phyloP scores from a whole-genome alignment of 192 early-diverging fungal genomes.

The Coemansia sp. region DNA sequence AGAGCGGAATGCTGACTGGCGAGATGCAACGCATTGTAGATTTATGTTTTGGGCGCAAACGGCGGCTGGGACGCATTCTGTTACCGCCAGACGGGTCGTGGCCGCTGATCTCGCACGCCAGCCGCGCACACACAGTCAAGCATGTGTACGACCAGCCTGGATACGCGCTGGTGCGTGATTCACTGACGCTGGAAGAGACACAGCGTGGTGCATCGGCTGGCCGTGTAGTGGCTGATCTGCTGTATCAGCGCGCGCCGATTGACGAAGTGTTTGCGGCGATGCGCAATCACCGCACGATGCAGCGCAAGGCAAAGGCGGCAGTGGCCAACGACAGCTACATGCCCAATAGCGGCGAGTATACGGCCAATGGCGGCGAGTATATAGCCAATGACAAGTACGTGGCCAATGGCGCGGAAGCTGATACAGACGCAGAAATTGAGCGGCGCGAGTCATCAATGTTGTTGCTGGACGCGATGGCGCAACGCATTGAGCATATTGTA shows the following conservation, averaged over 20 bases:
- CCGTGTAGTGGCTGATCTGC: constrained; percentile 66
- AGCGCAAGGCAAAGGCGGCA: constrained; percentile 42
- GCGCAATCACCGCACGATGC: constrained; percentile 56
- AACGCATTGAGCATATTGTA: constrained; percentile 40
- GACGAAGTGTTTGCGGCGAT: constrained; percentile 68
- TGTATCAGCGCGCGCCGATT: constrained; percentile 71
- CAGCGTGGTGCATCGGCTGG: constrained; percentile 52
- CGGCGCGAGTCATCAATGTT: constrained; percentile 35
- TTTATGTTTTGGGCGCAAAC: constrained; percentile 50
- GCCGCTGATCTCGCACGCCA: constrained; percentile 74
- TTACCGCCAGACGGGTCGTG: constrained; percentile 67
- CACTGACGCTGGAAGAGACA: constrained; percentile 59
- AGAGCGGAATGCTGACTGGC: constrained; percentile 43
- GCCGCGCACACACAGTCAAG: constrained; percentile 39
- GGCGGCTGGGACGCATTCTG: constrained; percentile 49
- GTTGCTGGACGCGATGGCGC: constrained; percentile 47
- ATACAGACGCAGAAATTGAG: constrained; percentile 29
- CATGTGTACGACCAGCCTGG: constrained; percentile 46
- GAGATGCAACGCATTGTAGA: constrained; percentile 54
- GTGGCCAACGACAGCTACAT: constrained; percentile 49
- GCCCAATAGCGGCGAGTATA: constrained; percentile 16
- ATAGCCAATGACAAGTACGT: not conserved
- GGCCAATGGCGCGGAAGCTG: not conserved
- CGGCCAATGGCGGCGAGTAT: not conserved
- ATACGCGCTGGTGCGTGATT: constrained; percentile 63